These are phyloP conservation scores for Nigrograna mackinnonii DNA, from an alignment of 2,329 filamentous ascomycete genomes.

Conservation along the genomic window DNA sequence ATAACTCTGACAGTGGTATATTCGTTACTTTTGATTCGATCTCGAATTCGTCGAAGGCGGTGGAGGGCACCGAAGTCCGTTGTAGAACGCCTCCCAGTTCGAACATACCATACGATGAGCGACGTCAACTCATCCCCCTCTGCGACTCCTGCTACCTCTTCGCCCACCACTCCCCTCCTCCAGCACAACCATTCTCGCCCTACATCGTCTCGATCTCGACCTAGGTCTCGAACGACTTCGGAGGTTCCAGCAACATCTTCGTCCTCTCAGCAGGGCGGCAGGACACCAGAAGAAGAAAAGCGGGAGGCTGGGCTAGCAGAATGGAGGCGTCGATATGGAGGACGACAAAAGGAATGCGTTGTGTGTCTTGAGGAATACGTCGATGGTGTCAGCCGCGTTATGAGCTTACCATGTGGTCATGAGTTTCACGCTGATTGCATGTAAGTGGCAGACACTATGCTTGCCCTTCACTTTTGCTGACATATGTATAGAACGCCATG, in stretches of 20 bases:
- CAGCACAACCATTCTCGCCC: slow-evolving; percentile 46
- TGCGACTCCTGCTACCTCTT: slow-evolving; percentile 67
- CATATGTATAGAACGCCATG: slow-evolving; percentile 78
- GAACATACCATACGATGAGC: slow-evolving; percentile 88
- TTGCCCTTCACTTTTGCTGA: slow-evolving; percentile 18
- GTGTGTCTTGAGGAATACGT: slow-evolving; percentile 97
- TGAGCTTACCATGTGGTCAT: slow-evolving; percentile 96
- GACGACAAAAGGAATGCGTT: slow-evolving; percentile 82
- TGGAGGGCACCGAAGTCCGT: slow-evolving; percentile 98
- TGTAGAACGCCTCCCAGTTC: slow-evolving; percentile 90
- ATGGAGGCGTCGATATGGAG: slow-evolving; percentile 63
- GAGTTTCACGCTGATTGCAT: slow-evolving; percentile 99
- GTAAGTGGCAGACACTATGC: slow-evolving; percentile 60
- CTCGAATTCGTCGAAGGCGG: slow-evolving; percentile 82
- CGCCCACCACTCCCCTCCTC: slow-evolving; percentile 79
- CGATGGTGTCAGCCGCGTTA: slow-evolving; percentile 90
- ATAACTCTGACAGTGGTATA: slow-evolving; percentile 94
- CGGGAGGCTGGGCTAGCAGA: slow-evolving; percentile 53
- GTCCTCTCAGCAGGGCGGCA: slow-evolving; percentile 24
- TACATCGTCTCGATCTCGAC: slow-evolving; percentile 54
- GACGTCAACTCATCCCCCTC: slow-evolving; percentile 59
- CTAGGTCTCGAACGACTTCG: slow-evolving; percentile 68
- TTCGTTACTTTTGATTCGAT: slow-evolving; percentile 81
- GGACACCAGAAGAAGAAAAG: slow-evolving; percentile 55
- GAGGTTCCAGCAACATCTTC: slow-evolving; percentile 53